phyloP scores from a whole-genome alignment of 768 basidiomycete species.

The Suillus spraguei region DNA sequence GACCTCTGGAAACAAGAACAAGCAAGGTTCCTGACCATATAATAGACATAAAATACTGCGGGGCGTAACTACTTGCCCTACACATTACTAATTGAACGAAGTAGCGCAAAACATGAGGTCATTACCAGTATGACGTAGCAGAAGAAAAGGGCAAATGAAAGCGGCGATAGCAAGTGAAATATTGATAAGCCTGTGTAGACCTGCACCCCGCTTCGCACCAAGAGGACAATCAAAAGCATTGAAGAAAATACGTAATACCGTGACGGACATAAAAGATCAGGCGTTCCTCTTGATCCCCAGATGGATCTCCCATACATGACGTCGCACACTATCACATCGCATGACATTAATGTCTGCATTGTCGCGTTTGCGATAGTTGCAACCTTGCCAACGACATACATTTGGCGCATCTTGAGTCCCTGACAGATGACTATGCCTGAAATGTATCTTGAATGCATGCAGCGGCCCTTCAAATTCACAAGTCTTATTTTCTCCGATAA shows the following conservation, averaged over 20 bases:
- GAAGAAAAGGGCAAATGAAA: too few relatives aligned
- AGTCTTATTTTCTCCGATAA: neutral
- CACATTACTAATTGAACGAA: too few relatives aligned
- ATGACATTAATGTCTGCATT: neutral
- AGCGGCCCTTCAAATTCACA: neutral
- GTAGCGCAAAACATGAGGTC: too few relatives aligned
- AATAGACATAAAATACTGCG: too few relatives aligned
- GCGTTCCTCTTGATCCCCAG: neutral
- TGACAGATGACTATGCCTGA: neutral
- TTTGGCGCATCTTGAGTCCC: neutral
- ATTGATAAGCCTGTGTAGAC: too few relatives aligned
- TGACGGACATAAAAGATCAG: neutral
- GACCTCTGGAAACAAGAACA: too few relatives aligned
- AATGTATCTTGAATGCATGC: neutral
- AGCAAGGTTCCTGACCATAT: too few relatives aligned
- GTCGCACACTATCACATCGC: neutral
- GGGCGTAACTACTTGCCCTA: too few relatives aligned
- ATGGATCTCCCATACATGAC: neutral
- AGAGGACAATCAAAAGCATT: neutral
- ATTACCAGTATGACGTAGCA: too few relatives aligned
- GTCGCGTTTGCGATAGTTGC: neutral
- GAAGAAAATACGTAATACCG: neutral
- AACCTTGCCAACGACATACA: neutral
- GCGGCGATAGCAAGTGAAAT: too few relatives aligned
- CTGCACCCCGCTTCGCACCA: too few relatives aligned